Percentiles rank a stretch among this genome's conserved stretches.
Evolutionary conservation across 129 eudicot species (phyloP).

Genomic region (Flaveria linearis): DNA sequence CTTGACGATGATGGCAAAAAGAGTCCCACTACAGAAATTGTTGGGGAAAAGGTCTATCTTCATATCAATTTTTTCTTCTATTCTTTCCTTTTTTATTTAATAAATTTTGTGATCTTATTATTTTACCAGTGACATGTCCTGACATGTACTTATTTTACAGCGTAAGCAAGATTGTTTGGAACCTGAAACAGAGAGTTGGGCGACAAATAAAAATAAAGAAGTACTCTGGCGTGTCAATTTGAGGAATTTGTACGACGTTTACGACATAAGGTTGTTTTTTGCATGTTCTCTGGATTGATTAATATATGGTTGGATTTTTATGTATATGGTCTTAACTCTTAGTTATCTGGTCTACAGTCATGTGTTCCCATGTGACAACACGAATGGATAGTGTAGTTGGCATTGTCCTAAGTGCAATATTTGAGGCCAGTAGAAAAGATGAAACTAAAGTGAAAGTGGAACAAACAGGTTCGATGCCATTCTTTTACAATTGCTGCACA

Average conservation of each 20-base stretch:
- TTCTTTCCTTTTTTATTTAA: background rate
- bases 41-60: conserved; percentile 67
- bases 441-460: conserved; percentile 65
- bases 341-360: conserved; percentile 39
- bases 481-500: background rate
- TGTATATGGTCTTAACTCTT: background rate
- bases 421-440: conserved; percentile 54
- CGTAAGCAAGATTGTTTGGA: conserved; percentile 50
- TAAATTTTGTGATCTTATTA: background rate
- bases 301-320: background rate
- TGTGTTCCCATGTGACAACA: conserved; percentile 63
- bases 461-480: conserved; percentile 49
- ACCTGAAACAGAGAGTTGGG: conserved; percentile 39
- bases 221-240: conserved; percentile 86
- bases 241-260: conserved; percentile 74
- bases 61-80: conserved; percentile 1
- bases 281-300: background rate
- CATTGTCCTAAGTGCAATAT: conserved; percentile 61
- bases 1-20: conserved; percentile 41
- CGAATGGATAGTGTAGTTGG: conserved; percentile 57
- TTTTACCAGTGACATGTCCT: conserved; percentile 11
- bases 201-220: conserved; percentile 57
- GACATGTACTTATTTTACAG: conserved; percentile 37
- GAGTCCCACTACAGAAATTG: conserved; percentile 19
- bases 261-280: conserved; percentile 60